These are phyloP conservation scores for Mytilinidion resinicola DNA, from an alignment of 495 filamentous ascomycete species.

Conservation along the genomic window DNA sequence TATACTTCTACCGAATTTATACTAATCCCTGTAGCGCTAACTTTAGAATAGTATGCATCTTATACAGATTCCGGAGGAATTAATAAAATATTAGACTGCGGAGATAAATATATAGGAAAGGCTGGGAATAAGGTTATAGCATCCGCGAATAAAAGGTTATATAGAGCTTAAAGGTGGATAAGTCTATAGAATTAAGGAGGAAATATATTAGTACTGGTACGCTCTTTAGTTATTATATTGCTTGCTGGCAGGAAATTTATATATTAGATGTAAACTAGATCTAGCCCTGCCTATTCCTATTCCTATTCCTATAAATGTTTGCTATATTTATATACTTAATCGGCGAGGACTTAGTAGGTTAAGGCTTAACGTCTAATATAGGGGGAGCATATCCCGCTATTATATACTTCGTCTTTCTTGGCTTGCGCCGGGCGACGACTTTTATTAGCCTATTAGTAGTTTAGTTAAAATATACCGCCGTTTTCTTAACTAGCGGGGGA, in stretches of 20 bases:
- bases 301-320: background rate
- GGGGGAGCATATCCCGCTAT: background rate
- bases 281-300: background rate
- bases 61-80: background rate
- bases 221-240: too few relatives aligned
- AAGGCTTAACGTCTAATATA: background rate
- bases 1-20: too few relatives aligned
- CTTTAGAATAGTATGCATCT: background rate
- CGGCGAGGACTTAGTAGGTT: background rate
- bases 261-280: background rate
- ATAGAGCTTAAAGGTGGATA: background rate
- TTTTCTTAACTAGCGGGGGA: background rate
- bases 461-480: background rate
- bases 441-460: background rate
- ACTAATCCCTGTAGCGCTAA: too few relatives aligned
- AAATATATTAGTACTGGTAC: background rate
- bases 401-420: background rate
- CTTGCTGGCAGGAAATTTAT: background rate
- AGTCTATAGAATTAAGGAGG: background rate
- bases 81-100: background rate
- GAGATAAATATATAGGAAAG: background rate
- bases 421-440: background rate
- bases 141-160: background rate
- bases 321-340: background rate
- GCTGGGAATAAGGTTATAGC: background rate